A percentile compares a stretch with the other conserved stretches of the same genome.
Evolutionary conservation across 129 eudicot species (phyloP).

Genomic region (Mikania micrantha): DNA sequence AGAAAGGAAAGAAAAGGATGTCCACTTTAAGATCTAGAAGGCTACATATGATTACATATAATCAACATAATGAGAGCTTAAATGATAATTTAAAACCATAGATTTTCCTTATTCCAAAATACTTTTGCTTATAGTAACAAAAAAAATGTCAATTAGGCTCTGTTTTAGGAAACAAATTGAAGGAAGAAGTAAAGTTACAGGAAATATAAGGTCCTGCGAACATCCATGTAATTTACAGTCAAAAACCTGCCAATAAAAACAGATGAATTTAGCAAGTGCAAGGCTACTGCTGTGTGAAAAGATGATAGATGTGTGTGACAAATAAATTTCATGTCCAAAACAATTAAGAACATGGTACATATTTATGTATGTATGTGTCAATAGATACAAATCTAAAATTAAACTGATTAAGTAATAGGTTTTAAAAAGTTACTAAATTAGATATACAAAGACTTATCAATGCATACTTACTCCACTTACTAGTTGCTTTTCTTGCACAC

Average conservation of each 20-base stretch:
- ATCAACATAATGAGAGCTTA: background rate
- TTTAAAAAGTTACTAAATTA: background rate
- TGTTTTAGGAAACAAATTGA: background rate
- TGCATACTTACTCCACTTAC: background rate
- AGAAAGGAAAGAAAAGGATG: background rate
- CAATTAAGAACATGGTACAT: background rate
- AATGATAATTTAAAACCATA: background rate
- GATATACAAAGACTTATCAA: background rate
- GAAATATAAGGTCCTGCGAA: conserved; percentile 91
- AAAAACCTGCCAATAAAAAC: conserved; percentile 62
- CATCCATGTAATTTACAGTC: conserved; percentile 98
- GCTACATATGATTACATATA: background rate
- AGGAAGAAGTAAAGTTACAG: conserved; percentile 42
- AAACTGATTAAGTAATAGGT: background rate
- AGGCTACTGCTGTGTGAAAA: background rate
- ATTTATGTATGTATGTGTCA: background rate
- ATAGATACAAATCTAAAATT: conserved; percentile 1
- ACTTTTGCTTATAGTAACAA: background rate
- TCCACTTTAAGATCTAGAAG: background rate
- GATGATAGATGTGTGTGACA: background rate
- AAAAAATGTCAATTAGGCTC: background rate
- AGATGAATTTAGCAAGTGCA: conserved; percentile 10
- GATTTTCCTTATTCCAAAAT: background rate
- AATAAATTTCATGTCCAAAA: background rate
- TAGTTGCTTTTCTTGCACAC: conserved; percentile 1